Conservation (phyloP, 108 stramenopile genomes). For the Discostella stelligeroides region DNA sequence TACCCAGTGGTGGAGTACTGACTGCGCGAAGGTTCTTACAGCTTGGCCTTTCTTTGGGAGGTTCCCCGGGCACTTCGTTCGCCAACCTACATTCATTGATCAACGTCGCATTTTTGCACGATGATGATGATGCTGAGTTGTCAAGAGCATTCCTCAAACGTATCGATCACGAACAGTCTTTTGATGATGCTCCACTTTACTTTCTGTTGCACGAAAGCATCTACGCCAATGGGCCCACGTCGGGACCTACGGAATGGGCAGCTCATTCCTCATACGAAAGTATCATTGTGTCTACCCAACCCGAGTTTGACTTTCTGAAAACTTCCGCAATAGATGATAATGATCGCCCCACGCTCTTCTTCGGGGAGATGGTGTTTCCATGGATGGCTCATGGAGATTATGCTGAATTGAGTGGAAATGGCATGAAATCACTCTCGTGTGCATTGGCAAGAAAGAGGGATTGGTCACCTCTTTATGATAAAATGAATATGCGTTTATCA, state of each 20-base stretch:
- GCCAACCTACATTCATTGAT: slow-evolving; percentile 80
- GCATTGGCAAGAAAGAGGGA: slow-evolving; percentile 74
- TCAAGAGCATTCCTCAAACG: slow-evolving; percentile 72
- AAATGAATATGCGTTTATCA: slow-evolving; percentile 60
- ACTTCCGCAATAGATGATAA: slow-evolving; percentile 44
- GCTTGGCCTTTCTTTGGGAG: slow-evolving; percentile 84
- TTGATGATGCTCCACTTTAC: slow-evolving; percentile 94
- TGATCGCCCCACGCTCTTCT: slow-evolving; percentile 61
- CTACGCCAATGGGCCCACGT: slow-evolving; percentile 72
- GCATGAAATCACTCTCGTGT: slow-evolving; percentile 68
- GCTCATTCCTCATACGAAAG: slow-evolving; percentile 68
- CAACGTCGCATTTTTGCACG: slow-evolving; percentile 78
- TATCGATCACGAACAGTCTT: slow-evolving; percentile 81
- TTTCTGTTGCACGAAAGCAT: slow-evolving; percentile 92
- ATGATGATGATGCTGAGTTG: slow-evolving; percentile 42
- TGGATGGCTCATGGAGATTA: slow-evolving; percentile 93
- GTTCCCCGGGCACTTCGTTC: slow-evolving; percentile 72
- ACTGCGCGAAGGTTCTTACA: slow-evolving; percentile 90
- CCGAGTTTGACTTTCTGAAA: slow-evolving; percentile 63
- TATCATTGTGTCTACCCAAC: slow-evolving; percentile 20
- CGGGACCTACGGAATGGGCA: slow-evolving; percentile 77
- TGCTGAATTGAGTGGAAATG: slow-evolving; percentile 67
- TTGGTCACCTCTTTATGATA: slow-evolving; percentile 83
- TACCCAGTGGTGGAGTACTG: slow-evolving; percentile 86
- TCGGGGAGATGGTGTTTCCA: slow-evolving; percentile 95